Evolutionary conservation across 2,329 filamentous ascomycete species (phyloP).

Genomic region (Magnaporthiopsis incrustans): DNA sequence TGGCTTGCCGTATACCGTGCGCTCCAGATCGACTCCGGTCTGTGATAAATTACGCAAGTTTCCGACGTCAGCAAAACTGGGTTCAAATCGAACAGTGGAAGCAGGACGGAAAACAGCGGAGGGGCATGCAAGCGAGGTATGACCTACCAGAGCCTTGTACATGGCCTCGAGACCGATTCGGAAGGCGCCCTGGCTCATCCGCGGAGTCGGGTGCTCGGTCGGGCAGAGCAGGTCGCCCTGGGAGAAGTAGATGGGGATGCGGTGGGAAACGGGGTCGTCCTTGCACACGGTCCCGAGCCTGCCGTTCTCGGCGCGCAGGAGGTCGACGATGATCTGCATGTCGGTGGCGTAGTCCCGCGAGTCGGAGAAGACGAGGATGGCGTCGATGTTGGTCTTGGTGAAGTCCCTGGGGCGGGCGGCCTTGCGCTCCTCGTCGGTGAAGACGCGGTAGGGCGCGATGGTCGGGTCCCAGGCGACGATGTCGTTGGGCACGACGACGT

Average conservation of each 20-base stretch:
- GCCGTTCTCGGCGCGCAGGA: constrained; percentile 61
- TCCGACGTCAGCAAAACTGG: not conserved
- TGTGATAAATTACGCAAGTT: not conserved
- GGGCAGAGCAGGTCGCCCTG: constrained; percentile 45
- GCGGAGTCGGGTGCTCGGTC: constrained; percentile 55
- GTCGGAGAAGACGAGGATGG: constrained; percentile 69
- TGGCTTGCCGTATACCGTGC: constrained; percentile 69
- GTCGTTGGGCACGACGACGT: constrained; percentile 66
- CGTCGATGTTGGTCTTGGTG: constrained; percentile 62
- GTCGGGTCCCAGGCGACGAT: constrained; percentile 62
- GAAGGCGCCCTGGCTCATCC: constrained; percentile 70
- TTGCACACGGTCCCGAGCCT: constrained; percentile 55
- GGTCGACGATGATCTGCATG: constrained; percentile 69
- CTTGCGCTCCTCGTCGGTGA: constrained; percentile 59
- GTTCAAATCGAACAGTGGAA: not conserved
- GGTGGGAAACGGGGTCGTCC: constrained; percentile 51
- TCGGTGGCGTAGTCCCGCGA: constrained; percentile 68
- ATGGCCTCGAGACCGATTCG: constrained; percentile 66
- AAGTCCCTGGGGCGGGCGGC: constrained; percentile 65
- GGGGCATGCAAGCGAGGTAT: not conserved
- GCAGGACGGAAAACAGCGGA: not conserved
- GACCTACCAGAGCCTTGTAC: constrained; percentile 50
- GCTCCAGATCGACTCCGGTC: constrained; percentile 63
- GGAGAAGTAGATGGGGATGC: constrained; percentile 64
- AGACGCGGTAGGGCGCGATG: constrained; percentile 61